Evolutionary conservation across 1,284 basidiomycete genomes (phyloP), one percentile per base, ranked within the genome.

Genomic region (Polyporus tsugae): DNA sequence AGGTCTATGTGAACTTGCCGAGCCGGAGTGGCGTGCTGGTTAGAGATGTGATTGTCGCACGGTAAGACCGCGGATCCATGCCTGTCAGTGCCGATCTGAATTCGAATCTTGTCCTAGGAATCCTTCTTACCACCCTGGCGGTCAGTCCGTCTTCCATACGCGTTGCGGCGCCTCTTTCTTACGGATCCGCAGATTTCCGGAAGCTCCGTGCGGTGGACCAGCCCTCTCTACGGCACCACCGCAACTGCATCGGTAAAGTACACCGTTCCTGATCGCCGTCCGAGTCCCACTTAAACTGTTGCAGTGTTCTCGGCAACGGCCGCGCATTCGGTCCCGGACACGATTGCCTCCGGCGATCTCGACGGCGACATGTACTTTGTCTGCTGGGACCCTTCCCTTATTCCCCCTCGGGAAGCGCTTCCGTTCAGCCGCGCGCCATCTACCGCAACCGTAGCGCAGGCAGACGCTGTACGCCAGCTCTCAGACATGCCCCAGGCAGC

Each of bases 351-450:
- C n/a, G 74, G 74, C 6, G 74, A 75, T 57, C 72, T 75, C 22
- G 74, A 74, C n/a, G 74, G 74, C 0, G 74, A 75, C 49, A 52
- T 61, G 38, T 75, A 75, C 44, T 72, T 75, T 11, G 68, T 73
- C 4, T 57, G 68, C 1, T 75, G 74, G 74, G 71, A 75, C 22
- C 69, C 72, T 0, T 33, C 65, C 10, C 58, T 75, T 11, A 39
- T 74, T 2, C 70, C 73, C 25, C 29, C 60, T 4, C 33, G 6
- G 7, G 41, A 70, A 35, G 59, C 58, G 0, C 0, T n/a, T 38
- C 68, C 65, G 13, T 44, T 66, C 15, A 62, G 53, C 35, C 66
- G 74, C 25, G 35, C 52, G 2, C 39, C 33, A 2, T 29, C 66
- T 3, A 22, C 58, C 6, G 29, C 58, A 9, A 10, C 58, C 6